These are phyloP conservation scores for Neurospora sp. DNA, from an alignment of 495 filamentous ascomycete genomes.

Conservation along the genomic window DNA sequence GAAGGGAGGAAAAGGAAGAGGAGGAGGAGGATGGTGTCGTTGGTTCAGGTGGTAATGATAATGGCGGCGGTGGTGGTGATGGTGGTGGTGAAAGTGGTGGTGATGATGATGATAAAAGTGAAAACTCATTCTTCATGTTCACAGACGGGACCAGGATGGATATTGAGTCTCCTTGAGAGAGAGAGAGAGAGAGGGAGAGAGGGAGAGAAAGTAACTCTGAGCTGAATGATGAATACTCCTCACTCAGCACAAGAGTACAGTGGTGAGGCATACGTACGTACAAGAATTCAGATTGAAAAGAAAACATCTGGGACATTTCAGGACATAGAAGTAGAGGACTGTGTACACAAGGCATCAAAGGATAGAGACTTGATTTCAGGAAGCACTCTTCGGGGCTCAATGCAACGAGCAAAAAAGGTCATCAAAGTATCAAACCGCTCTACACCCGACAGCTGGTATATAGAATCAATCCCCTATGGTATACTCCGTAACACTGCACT, in stretches of 20 bases:
- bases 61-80: background rate
- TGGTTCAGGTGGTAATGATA: background rate
- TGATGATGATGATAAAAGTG: background rate
- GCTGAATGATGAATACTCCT: background rate
- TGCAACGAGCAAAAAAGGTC: background rate
- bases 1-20: background rate
- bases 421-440: background rate
- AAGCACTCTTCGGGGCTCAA: background rate
- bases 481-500: background rate
- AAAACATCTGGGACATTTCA: background rate
- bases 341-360: background rate
- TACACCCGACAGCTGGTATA: background rate
- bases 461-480: background rate
- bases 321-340: background rate
- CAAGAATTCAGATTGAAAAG: background rate
- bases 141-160: background rate
- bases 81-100: background rate
- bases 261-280: background rate
- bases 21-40: background rate
- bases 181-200: too few relatives aligned
- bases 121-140: background rate
- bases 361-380: background rate
- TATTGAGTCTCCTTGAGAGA: background rate
- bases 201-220: background rate
- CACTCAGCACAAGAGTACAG: background rate